Percentiles rank a stretch among this genome's conserved stretches.
These are phyloP conservation scores for Sphagnum magellanicum DNA, from an alignment of 228 moss, liverwort and hornwort genomes.

Conservation along the genomic window DNA sequence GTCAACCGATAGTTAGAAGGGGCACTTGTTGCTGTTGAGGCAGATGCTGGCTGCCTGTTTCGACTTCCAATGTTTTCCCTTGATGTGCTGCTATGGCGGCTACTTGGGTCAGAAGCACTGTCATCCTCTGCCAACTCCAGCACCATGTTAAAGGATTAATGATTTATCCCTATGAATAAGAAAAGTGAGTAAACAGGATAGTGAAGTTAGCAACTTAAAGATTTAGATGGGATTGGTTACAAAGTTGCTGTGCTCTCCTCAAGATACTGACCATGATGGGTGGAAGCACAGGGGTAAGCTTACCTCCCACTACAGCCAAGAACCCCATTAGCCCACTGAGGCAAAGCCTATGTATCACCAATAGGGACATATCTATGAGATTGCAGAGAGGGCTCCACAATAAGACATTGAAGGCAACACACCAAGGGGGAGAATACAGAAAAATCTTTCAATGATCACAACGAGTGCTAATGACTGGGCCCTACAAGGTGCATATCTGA, in stretches of 20 bases:
- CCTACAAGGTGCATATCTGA: not conserved
- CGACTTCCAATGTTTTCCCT: slow-evolving; percentile 30
- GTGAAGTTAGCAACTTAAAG: not conserved
- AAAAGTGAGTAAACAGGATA: not conserved
- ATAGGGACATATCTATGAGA: too few species aligned
- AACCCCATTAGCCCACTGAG: too few species aligned
- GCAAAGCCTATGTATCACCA: too few species aligned
- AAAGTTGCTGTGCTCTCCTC: not conserved
- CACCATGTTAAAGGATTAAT: too few species aligned
- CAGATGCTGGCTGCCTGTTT: slow-evolving; percentile 22
- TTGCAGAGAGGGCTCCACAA: too few species aligned
- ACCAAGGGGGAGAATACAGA: not conserved
- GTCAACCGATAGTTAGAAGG: not conserved
- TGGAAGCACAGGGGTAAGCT: not conserved
- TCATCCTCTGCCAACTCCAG: slow-evolving; percentile 32
- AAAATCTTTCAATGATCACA: not conserved
- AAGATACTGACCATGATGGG: not conserved
- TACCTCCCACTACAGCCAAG: not conserved
- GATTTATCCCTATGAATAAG: too few species aligned
- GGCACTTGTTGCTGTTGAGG: not conserved
- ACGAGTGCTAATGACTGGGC: not conserved
- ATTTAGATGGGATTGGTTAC: not conserved
- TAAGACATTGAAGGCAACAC: too few species aligned
- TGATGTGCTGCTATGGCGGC: slow-evolving; percentile 33
- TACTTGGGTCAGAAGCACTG: slow-evolving; percentile 39